Evolutionary conservation across 345 rosid genomes (phyloP).

Genomic region (Brassica carinata): DNA sequence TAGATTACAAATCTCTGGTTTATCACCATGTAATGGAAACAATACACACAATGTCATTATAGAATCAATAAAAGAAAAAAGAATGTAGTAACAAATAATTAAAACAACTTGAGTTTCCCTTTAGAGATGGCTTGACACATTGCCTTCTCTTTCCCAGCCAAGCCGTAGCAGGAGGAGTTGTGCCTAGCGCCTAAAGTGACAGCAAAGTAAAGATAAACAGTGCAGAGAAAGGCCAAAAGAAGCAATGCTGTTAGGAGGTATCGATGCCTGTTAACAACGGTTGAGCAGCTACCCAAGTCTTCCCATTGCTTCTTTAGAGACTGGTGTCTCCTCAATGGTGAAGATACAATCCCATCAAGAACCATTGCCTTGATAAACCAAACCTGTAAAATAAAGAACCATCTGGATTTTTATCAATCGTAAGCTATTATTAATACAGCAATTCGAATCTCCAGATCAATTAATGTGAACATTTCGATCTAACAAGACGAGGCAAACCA

Average conservation of each 20-base stretch:
- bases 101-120: constrained; percentile 62
- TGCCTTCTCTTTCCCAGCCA: constrained; percentile 62
- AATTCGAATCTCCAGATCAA: background rate
- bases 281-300: constrained; percentile 78
- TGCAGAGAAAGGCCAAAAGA: constrained; percentile 79
- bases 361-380: constrained; percentile 50
- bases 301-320: constrained; percentile 70
- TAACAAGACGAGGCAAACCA: background rate
- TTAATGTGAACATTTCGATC: background rate
- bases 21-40: constrained; percentile 10
- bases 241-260: constrained; percentile 79
- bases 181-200: constrained; percentile 67
- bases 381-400: constrained; percentile 15
- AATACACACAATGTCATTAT: constrained; percentile 12
- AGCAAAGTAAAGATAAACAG: constrained; percentile 90
- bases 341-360: constrained; percentile 68
- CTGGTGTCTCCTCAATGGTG: constrained; percentile 74
- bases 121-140: constrained; percentile 60
- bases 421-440: background rate
- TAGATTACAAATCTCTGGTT: background rate
- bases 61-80: background rate
- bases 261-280: constrained; percentile 74
- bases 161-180: constrained; percentile 62
- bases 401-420: background rate
- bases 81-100: background rate